A percentile compares a stretch with the other conserved stretches of the same genome.
Evolutionary conservation across 805 yeast species (phyloP).

Genomic region (Lipomyces kockii): DNA sequence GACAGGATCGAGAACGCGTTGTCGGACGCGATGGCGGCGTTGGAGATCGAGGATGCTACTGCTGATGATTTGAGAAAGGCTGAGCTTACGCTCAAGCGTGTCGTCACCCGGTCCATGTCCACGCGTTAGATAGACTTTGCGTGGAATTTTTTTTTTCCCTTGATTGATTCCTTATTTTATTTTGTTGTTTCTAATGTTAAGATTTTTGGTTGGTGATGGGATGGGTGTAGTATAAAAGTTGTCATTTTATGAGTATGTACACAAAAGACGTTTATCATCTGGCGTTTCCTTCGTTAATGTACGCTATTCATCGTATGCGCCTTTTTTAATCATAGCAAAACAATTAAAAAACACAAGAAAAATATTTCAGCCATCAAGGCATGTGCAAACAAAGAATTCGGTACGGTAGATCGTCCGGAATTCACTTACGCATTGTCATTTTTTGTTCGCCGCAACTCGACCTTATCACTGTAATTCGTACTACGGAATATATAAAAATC

Average conservation of each 20-base stretch:
- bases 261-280: background rate
- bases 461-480: no score
- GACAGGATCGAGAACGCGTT: conserved; percentile 97
- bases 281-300: background rate
- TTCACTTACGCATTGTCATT: no score
- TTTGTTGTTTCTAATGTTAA: background rate
- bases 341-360: no score
- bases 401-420: no score
- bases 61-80: conserved; percentile 99
- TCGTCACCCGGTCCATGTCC: conserved; percentile 55
- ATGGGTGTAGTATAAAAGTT: conserved; percentile 1
- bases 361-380: no score
- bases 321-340: no score
- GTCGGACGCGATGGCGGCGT: conserved; percentile 97
- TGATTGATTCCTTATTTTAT: background rate
- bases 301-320: background rate
- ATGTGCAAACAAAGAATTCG: no score
- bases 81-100: conserved; percentile 98
- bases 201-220: conserved; percentile 2
- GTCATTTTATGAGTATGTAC: background rate
- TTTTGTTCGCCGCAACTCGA: no score
- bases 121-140: conserved; percentile 28
- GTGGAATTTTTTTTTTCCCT: background rate
- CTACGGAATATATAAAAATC: no score
- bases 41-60: conserved; percentile 93